Evolutionary conservation across 2,329 filamentous ascomycete species (phyloP), one percentile per base, ranked within the genome.

Genomic region (Trichoderma sp.): DNA sequence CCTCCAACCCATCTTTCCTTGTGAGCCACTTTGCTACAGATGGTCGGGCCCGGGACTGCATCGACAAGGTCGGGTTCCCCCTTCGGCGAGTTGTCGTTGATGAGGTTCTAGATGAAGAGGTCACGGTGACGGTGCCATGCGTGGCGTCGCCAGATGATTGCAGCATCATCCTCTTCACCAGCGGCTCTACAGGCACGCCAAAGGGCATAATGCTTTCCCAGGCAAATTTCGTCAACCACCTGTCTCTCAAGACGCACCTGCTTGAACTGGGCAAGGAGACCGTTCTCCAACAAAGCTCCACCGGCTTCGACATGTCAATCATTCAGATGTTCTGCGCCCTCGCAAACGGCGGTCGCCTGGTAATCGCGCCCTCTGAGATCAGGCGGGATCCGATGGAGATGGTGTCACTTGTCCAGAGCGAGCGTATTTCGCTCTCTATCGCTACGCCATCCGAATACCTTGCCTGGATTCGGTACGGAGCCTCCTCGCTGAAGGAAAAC

Each of bases 301-400:
- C 71, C 30, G 73, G 72, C 10, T 82, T 82, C 68, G 79, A 82
- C 60, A 69, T 80, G 65, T 78, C 78, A 0, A 47, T 80, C 1
- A 67, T 67, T 3, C 77, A 82, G 67, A 74, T 75, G 7, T 73
- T 80, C 56, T 67, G 69, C 3, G 74, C 75, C 0, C 70, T 82
- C 1, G 67, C 69, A 9, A 73, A 72, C 26, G 80, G 79, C 0
- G 79, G 76, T 1, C 72, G 66, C 1, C 60, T 82, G 0, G 68
- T 74, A 24, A 68, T 44, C 14, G 30, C 12, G 7, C 47, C 47
- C 1, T 26, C 15, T 17, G 15, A 26, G 12, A 50, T 15, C 12
- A 24, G 47, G 12, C 21, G 44, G 7, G 44, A 45, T 21, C 44
- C 44, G 6, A 21, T 45, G 7, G 44, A n/a, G 6, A 10, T 45